phyloP scores from a whole-genome alignment of 176 grass and related monocot species.

The Puccinellia tenuiflora region DNA sequence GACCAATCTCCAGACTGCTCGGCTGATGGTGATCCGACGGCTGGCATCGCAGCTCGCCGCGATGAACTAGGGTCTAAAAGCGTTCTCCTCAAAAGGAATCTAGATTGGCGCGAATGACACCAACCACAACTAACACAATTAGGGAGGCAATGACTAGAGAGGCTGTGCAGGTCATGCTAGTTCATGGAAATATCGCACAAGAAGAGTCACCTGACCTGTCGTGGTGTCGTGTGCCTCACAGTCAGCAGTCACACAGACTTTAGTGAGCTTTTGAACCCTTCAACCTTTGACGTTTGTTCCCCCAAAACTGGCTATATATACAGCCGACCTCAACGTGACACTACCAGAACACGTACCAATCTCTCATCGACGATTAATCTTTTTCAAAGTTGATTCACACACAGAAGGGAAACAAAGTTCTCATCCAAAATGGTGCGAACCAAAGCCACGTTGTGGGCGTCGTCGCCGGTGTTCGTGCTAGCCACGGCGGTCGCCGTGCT shows the following conservation, averaged over 20 bases:
- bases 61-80: not conserved
- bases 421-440: not conserved
- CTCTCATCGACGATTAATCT: not conserved
- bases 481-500: not conserved
- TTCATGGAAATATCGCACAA: too few relatives aligned
- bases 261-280: constrained; percentile 6
- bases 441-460: not conserved
- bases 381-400: too few relatives aligned
- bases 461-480: not conserved
- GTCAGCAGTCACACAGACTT: not conserved
- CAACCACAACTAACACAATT: constrained; percentile 13
- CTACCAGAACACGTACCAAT: not conserved
- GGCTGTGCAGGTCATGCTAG: too few relatives aligned
- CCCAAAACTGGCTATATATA: not conserved
- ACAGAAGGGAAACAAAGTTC: too few relatives aligned
- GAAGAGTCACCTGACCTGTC: too few relatives aligned
- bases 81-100: not conserved
- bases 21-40: not conserved
- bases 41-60: not conserved
- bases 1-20: not conserved
- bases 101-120: not conserved
- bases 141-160: too few relatives aligned
- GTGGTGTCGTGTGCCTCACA: too few relatives aligned
- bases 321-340: not conserved
- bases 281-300: not conserved